Conservation (phyloP, 306 rosid genomes). For the Lathyrus tuberosus region DNA sequence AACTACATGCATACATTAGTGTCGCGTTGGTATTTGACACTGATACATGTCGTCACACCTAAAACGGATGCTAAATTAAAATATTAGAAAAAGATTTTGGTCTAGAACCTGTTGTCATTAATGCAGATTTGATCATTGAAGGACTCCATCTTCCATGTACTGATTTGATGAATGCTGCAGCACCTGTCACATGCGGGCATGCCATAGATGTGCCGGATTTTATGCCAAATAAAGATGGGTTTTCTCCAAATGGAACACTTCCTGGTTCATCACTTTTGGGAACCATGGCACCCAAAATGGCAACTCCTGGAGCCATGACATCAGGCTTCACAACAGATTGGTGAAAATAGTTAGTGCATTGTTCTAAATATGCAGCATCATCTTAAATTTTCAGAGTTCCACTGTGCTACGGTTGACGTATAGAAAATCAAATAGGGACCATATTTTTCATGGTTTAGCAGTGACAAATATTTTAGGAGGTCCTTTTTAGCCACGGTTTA, state of each 20-base stretch:
- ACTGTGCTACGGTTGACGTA: no score
- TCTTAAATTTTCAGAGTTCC: no score
- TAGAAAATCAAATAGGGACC: no score
- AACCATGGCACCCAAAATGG: conserved; percentile 72
- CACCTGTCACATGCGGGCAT: conserved; percentile 94
- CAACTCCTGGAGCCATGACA: conserved; percentile 87
- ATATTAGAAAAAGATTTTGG: conserved; percentile 16
- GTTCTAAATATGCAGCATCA: no score
- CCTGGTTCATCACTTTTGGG: conserved; percentile 65
- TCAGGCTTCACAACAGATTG: conserved; percentile 68
- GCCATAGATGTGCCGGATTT: conserved; percentile 96
- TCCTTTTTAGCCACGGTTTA: no score
- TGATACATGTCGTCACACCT: not conserved
- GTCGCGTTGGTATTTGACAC: not conserved
- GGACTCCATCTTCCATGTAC: conserved; percentile 66
- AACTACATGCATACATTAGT: not conserved
- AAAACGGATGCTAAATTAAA: not conserved
- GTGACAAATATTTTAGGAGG: no score
- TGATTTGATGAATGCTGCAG: conserved; percentile 82
- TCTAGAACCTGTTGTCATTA: conserved; percentile 86
- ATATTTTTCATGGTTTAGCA: no score
- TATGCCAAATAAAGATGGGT: conserved; percentile 61
- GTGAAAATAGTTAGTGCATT: conserved; percentile 20
- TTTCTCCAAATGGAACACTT: conserved; percentile 59
- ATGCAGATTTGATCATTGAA: conserved; percentile 90